Evolutionary conservation across 108 stramenopile genomes (phyloP), one percentile per base, ranked within the genome.

Genomic region (Mediolabrus comicus): DNA sequence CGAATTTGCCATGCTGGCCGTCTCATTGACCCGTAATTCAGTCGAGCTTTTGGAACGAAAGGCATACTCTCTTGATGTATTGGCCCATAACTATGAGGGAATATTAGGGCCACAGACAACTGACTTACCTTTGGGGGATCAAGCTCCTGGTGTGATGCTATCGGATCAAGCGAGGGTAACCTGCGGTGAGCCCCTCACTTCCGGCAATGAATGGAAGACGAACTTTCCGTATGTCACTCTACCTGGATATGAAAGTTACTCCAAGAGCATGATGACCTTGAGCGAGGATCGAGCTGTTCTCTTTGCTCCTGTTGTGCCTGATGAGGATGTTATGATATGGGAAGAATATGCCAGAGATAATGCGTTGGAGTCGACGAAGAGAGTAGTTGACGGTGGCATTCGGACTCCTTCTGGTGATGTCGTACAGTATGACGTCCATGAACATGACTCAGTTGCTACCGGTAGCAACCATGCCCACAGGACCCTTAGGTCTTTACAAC

Each of bases 331-430:
- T 28, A 29, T 17, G 14, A 11, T 13, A 25, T 62, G 62, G 62
- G 62, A 62, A 26, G 62, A 62, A 11, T 62, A 62, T 25, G 62
- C 62, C 3, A 13, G 25, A 26, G 43, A 41, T 35, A 25, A 62
- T 4, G 41, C 62, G 26, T 62, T 62, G 43, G 8, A 12, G 14
- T 11, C 24, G 5, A 41, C 28, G 12, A 36, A 39, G 13, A 41
- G 39, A n/a, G 62, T 25, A 1, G 62, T 62, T 11, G 24, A 19
- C 0, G 39, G 39, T 25, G 62, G 62, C 12, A 62, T 62, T 62
- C 62, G 62, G 22, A 62, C 24, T 8, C 26, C 39, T 41, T 27
- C 24, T 49, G 25, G 39, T 0, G 39, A 41, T 16, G 6, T 49
- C 46, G 0, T 1, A 22, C 7, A 49, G 22, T 41, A 41, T 41